Base-by-base conservation (phyloP, 2,329 filamentous ascomycete genomes). In the Rutstroemia sp. region DNA sequence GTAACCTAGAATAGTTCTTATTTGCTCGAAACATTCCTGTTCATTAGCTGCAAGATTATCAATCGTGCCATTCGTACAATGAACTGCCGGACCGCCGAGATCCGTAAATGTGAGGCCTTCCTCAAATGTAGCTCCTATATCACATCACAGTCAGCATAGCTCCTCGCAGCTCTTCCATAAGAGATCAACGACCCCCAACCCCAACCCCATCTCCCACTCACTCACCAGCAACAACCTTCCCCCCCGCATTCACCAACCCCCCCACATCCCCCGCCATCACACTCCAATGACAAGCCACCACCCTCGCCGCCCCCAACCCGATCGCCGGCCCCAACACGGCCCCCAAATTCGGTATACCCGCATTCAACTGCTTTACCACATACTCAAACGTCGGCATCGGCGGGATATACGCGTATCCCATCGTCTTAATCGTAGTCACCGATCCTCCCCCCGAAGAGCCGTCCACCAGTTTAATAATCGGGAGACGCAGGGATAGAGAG, bases 231-330 rank as follows among this genome's bases (percentile, higher is more conserved):
- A 86, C 83, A 0, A 86, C 81, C 58, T 79, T 78, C 0, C 82
- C 82, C 0, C 83, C 83, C 6, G 83, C 83, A 64, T 86, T 86
- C 65, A 86, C 84, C 23, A 86, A 64, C 1, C 75, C 74, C 0
- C 82, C 83, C 1, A 86, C 73, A 65, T 86, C 80, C 4, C 72
- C 80, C 3, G 82, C 81, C 82, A 86, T 86, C 37, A 86, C 82
- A 1, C 77, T 81, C 64, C 86, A 86, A 64, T 86, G 83, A 47
- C 81, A 84, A 1, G 76, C 75, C 1, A 82, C 79, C 0, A 84
- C 81, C 42, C 82, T 71, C 1, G 82, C 82, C 3, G 82, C 81
- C 7, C 83, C 82, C 2, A 86, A 70, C 0, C 83, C 83, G 58
- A 86, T 83, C 0, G 82, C 82, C 5, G 83, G 82, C 0, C 83